phyloP scores from a whole-genome alignment of 2,329 filamentous ascomycete species.

The Colletotrichum sp. region DNA sequence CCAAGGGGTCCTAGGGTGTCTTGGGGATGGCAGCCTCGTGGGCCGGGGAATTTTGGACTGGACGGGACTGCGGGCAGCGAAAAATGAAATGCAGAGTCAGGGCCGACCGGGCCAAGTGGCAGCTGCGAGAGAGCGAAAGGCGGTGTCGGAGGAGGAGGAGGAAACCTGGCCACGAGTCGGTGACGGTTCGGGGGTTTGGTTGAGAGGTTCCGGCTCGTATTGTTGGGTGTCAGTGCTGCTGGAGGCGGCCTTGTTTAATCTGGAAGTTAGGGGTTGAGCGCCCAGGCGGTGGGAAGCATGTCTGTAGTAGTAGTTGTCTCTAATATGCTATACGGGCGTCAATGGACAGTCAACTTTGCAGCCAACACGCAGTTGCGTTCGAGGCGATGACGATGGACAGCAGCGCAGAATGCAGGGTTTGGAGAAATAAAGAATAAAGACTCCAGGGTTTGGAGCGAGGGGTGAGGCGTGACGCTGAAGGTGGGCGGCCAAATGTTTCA shows the following conservation, averaged over 20 bases:
- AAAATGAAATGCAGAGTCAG: not conserved
- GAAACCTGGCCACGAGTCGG: not conserved
- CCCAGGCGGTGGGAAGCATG: slow-evolving; percentile 4
- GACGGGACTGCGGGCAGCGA: not conserved
- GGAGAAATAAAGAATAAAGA: not conserved
- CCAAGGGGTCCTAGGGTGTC: not conserved
- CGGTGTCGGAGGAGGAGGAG: slow-evolving; percentile 4
- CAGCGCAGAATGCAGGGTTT: not conserved
- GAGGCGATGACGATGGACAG: not conserved
- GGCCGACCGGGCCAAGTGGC: slow-evolving; percentile 2
- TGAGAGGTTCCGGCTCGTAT: not conserved
- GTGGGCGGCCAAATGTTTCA: slow-evolving; percentile 14
- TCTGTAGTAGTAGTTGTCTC: not conserved
- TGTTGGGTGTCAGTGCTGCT: not conserved
- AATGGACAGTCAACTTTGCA: not conserved
- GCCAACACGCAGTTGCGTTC: not conserved
- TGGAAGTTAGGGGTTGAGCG: slow-evolving; percentile 3
- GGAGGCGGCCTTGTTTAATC: not conserved
- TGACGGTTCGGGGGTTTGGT: not conserved
- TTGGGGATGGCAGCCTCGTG: slow-evolving; percentile 8
- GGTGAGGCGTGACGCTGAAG: not conserved
- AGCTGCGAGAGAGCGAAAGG: slow-evolving; percentile 1
- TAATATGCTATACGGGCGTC: not conserved
- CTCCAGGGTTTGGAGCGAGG: not conserved
- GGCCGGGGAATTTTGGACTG: not conserved